phyloP scores from a whole-genome alignment of 371 early-diverging fungal species.

The Haplosporangium sp. region DNA sequence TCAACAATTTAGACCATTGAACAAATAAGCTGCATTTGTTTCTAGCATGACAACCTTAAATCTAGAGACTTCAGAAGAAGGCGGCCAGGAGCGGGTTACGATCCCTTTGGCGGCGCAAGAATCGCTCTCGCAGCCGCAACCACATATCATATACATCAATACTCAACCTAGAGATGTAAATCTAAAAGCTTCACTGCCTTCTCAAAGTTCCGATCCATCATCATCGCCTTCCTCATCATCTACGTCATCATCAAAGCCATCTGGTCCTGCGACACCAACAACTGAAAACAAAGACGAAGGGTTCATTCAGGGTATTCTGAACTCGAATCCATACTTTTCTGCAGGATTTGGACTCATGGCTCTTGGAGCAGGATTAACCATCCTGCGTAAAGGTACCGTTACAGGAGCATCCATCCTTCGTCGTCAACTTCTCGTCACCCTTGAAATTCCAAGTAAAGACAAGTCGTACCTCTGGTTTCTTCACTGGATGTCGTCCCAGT shows the following conservation, averaged over 20 bases:
- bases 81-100: background rate
- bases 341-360: conserved; percentile 96
- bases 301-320: conserved; percentile 29
- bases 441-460: conserved; percentile 96
- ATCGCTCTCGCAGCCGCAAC: conserved; percentile 26
- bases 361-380: conserved; percentile 86
- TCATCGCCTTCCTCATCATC: conserved; percentile 2
- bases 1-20: background rate
- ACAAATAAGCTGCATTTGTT: background rate
- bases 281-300: conserved; percentile 16
- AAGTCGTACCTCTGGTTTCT: conserved; percentile 94
- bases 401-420: conserved; percentile 76
- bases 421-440: conserved; percentile 86
- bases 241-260: background rate
- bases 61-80: conserved; percentile 1
- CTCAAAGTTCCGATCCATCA: background rate
- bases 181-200: too few relatives aligned
- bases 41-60: conserved; percentile 1
- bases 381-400: conserved; percentile 79
- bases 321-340: conserved; percentile 90
- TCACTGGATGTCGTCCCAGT: conserved; percentile 87
- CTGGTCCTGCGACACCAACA: background rate
- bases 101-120: background rate
- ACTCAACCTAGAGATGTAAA: conserved; percentile 15
- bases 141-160: conserved; percentile 46